phyloP scores from a whole-genome alignment of 2,329 filamentous ascomycete species.

The Beauveria medogensis region DNA sequence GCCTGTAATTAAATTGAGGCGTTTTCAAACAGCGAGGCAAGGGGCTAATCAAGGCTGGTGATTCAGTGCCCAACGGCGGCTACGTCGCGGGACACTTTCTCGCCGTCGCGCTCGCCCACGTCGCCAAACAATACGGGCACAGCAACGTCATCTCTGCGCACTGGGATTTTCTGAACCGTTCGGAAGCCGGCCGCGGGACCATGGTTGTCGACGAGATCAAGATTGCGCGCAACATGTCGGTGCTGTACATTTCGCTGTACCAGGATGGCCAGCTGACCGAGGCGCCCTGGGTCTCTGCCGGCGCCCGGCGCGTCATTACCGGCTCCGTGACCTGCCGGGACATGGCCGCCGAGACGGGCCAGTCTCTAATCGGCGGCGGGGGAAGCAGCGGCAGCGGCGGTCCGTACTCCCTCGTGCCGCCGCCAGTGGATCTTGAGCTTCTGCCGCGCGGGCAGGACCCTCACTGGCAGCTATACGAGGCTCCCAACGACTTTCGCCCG shows the following conservation, averaged over 20 bases:
- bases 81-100: slow-evolving; percentile 36
- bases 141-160: slow-evolving; percentile 31
- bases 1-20: too few relatives aligned
- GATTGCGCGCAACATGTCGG: slow-evolving; percentile 32
- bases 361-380: slow-evolving; percentile 19
- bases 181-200: slow-evolving; percentile 27
- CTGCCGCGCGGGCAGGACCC: slow-evolving; percentile 19
- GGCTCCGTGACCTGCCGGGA: slow-evolving; percentile 33
- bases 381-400: not conserved
- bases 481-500: slow-evolving; percentile 10
- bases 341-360: slow-evolving; percentile 24
- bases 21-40: not conserved
- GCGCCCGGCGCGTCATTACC: slow-evolving; percentile 24
- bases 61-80: slow-evolving; percentile 36
- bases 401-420: slow-evolving; percentile 12
- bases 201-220: slow-evolving; percentile 34
- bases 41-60: too few relatives aligned
- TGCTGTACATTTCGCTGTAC: slow-evolving; percentile 34
- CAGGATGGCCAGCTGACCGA: slow-evolving; percentile 27
- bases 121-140: slow-evolving; percentile 23
- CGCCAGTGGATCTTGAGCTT: slow-evolving; percentile 19
- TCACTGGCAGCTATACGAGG: slow-evolving; percentile 19
- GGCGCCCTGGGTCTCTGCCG: slow-evolving; percentile 27
- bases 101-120: slow-evolving; percentile 26
- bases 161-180: slow-evolving; percentile 34